These are phyloP conservation scores for Chondrus crispus DNA, from an alignment of 23 red algal genomes.

Conservation along the genomic window DNA sequence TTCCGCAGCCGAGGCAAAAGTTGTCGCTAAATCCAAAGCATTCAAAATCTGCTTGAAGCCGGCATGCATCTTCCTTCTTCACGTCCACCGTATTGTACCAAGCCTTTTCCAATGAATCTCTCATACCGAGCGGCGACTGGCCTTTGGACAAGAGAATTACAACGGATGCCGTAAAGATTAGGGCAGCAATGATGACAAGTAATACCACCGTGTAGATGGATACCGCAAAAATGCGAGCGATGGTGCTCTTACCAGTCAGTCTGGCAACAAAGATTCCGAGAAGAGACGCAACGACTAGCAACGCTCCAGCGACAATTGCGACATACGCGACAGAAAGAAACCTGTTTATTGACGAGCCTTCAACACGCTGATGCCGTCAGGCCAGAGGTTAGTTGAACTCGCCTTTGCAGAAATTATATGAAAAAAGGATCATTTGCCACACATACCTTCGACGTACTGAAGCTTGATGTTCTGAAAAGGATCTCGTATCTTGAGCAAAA, in stretches of 20 bases:
- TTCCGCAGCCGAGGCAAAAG: not conserved
- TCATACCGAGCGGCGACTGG: not conserved
- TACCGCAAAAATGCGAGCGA: not conserved
- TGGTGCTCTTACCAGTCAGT: too few relatives aligned
- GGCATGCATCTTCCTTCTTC: not conserved
- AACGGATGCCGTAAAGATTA: not conserved
- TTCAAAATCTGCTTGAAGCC: not conserved
- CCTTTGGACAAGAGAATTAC: not conserved
- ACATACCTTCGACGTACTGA: not conserved
- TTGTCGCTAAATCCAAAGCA: not conserved
- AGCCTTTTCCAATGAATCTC: not conserved
- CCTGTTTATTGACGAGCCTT: not conserved
- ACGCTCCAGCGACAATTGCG: not conserved
- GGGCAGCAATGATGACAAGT: not conserved
- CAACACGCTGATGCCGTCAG: not conserved
- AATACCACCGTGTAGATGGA: not conserved
- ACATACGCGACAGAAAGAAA: not conserved
- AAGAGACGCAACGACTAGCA: not conserved
- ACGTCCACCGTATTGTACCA: slow-evolving; percentile 15
- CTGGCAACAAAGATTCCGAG: not conserved
- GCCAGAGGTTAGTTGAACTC: not conserved
- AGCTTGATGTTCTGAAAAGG: slow-evolving; percentile 1
- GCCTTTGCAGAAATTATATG: not conserved
- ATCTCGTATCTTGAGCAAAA: not conserved
- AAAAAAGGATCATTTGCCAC: too few relatives aligned